Evolutionary conservation across 495 filamentous ascomycete species (phyloP), one percentile per base, ranked within the genome.

Genomic region (Parmelia sp.): DNA sequence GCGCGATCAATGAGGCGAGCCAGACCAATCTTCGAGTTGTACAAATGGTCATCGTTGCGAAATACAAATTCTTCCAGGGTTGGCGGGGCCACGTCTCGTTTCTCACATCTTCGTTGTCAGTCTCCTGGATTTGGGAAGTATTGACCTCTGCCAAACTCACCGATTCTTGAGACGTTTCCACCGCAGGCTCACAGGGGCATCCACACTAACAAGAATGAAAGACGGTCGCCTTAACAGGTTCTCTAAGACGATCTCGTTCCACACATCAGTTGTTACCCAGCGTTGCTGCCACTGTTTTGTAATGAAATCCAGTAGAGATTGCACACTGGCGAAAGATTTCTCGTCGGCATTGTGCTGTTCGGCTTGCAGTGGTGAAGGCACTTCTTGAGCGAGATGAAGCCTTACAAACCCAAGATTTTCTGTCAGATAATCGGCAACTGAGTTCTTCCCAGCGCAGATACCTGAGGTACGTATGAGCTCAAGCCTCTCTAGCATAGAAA

Each of bases 161-260:
- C 83, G 78, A 42, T 80, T 75, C 42, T 77, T 78, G 70, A 83
- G 91, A 57, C 93, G 85, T 67, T 83, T 81, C 90, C 90, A 97
- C 62, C 94, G 86, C 31, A 91, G 79, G 63, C 81, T 85, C 17
- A 96, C 80, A 2, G 94, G 94, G 4, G 93, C 94, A 72, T 97
- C 93, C 53, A 98, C 84, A 72, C 89, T 92, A 64, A 97, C 81
- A 21, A 97, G 83, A 58, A 98, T 82, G 77, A 97, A 98, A 77
- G 94, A 96, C 1, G 94, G 94, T 17, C 94, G 86, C 31, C 86
- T 80, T 42, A 84, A 74, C 42, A 97, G 85, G 15, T 82, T 77
- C 66, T 96, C 89, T 3, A 96, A 78, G 11, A 87, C 80, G 1
- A 64, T 64, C 37, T 88, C 85, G 69, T 86, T 81, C 75, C 85